A percentile compares a stretch with the other conserved stretches of the same genome.
These are phyloP conservation scores for fission yeast (Schizosaccharomyces pombe) DNA, from an alignment of 805 yeast genomes.

Conservation along the genomic window ASM294v3 CU329670.1:2345501-2346000, in stretches of 20 bases:
- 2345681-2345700: background rate
- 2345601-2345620: conserved; percentile 1
- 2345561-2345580: conserved; percentile 38
- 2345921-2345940: too few species aligned
- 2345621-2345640: background rate
- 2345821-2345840: too few species aligned
- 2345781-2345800: background rate
- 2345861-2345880: too few species aligned
- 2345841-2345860: too few species aligned
- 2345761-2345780: background rate
- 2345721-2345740: background rate
- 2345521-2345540: conserved; percentile 28
- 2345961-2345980: too few species aligned
- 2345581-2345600: conserved; percentile 29
- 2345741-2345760: background rate
- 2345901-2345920: too few species aligned
- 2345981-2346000: too few species aligned
- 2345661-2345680: background rate
- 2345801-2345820: background rate
- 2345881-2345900: too few species aligned
- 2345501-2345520: conserved; percentile 31
- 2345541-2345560: conserved; percentile 23
- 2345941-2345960: too few species aligned
- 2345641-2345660: background rate
- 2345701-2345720: background rate